A percentile compares a stretch with the other conserved stretches of the same genome.
phyloP scores from a whole-genome alignment of 2,329 filamentous ascomycete species.

The Raffaelea albimanens region DNA sequence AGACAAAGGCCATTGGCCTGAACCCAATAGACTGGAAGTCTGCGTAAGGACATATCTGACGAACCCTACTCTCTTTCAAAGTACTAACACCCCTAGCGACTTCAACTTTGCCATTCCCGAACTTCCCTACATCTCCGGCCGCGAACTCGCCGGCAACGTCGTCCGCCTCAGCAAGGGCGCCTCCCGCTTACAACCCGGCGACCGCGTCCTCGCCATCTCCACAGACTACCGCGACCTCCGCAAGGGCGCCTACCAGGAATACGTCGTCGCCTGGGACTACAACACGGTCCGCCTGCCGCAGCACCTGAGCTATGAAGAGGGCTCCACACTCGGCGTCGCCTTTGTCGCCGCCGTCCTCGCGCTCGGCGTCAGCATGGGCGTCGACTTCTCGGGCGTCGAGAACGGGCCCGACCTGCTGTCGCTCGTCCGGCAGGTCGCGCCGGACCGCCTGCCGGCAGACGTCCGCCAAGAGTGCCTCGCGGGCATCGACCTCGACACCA shows the following conservation, averaged over 20 bases:
- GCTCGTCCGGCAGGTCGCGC: constrained; percentile 35
- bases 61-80: not conserved
- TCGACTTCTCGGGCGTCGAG: constrained; percentile 47
- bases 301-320: constrained; percentile 40
- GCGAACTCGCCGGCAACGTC: constrained; percentile 59
- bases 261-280: constrained; percentile 53
- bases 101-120: constrained; percentile 61
- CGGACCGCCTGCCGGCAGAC: constrained; percentile 46
- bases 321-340: constrained; percentile 58
- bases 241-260: constrained; percentile 65
- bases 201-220: constrained; percentile 55
- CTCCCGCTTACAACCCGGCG: constrained; percentile 45
- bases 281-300: constrained; percentile 55
- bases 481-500: constrained; percentile 31
- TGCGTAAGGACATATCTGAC: constrained; percentile 42
- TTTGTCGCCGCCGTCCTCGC: constrained; percentile 61
- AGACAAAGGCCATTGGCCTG: constrained; percentile 54
- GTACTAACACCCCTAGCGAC: constrained; percentile 37
- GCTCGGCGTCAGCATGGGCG: constrained; percentile 59
- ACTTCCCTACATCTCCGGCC: constrained; percentile 59
- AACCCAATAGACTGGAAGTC: constrained; percentile 74
- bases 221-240: constrained; percentile 66
- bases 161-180: constrained; percentile 32
- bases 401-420: constrained; percentile 50
- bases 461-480: constrained; percentile 54